Conservation (phyloP, 495 filamentous ascomycete genomes). For the Talaromyces liani region DNA sequence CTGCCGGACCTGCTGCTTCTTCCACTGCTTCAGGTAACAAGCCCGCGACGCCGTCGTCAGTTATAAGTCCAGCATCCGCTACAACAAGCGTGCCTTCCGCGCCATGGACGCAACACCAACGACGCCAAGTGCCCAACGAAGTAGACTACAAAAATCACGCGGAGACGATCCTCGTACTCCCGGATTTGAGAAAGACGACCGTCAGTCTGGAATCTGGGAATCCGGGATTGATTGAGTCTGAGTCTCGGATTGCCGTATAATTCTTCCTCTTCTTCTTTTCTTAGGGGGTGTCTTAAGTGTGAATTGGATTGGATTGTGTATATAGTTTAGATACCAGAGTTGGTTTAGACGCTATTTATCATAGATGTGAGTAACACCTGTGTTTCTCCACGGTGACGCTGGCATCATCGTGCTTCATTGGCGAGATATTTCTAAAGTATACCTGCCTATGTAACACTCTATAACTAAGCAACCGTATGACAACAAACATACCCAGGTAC, state of each 20-base stretch:
- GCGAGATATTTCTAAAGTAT: no score
- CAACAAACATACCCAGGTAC: no score
- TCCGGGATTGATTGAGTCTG: slow-evolving; percentile 55
- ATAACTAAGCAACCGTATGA: no score
- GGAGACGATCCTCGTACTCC: slow-evolving; percentile 68
- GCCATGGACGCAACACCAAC: slow-evolving; percentile 13
- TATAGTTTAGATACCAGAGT: neutral
- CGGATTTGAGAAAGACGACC: slow-evolving; percentile 66
- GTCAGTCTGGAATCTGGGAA: slow-evolving; percentile 63
- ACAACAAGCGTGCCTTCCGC: neutral
- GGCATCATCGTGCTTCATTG: no score
- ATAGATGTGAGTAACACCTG: no score
- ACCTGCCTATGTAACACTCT: no score
- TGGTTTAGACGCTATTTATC: neutral
- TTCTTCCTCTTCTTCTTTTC: neutral
- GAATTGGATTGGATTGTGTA: neutral
- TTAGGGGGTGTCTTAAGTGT: neutral
- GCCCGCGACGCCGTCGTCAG: slow-evolving; percentile 8
- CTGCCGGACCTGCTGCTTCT: neutral
- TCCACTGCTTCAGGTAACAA: neutral
- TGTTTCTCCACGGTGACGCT: no score
- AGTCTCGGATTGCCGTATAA: slow-evolving; percentile 27
- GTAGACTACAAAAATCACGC: slow-evolving; percentile 71
- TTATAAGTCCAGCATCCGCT: neutral
- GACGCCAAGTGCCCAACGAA: slow-evolving; percentile 53